Percentiles rank a stretch among this genome's conserved stretches.
These are phyloP conservation scores for Monilinia fructicola DNA, from an alignment of 2,329 filamentous ascomycete species.

Conservation along the genomic window DNA sequence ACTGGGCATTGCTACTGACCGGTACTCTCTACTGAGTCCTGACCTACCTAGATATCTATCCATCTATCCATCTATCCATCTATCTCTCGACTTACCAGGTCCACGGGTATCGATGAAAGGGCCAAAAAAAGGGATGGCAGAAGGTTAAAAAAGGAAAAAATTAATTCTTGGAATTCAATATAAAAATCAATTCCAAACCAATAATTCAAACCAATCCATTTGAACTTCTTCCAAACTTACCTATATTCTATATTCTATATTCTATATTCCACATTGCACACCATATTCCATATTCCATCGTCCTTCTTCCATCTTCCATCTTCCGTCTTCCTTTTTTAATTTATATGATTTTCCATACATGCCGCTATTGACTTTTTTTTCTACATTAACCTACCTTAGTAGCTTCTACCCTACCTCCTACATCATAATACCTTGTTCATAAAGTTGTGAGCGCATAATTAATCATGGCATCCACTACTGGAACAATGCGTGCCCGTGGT, in stretches of 20 bases:
- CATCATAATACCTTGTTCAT: constrained; percentile 9
- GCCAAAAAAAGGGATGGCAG: background rate
- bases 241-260: no score
- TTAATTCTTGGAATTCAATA: constrained; percentile 1
- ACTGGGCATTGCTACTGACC: no score
- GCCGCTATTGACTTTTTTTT: background rate
- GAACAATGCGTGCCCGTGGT: constrained; percentile 62
- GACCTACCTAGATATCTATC: no score
- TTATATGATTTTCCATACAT: no score
- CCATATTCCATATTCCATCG: no score
- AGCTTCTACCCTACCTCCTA: background rate
- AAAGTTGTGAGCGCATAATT: constrained; percentile 21
- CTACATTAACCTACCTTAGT: background rate
- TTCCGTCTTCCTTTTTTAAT: no score
- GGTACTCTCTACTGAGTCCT: no score
- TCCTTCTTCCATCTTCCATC: no score
- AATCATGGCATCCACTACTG: constrained; percentile 39
- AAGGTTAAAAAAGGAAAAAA: background rate
- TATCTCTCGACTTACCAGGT: no score
- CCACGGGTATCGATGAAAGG: background rate
- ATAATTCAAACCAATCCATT: background rate
- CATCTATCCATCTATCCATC: no score
- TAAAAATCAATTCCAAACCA: no score
- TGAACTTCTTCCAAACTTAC: background rate
- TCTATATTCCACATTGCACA: no score